Evolutionary conservation across 2,329 filamentous ascomycete genomes (phyloP).

Genomic region (Orbilia brochopaga): DNA sequence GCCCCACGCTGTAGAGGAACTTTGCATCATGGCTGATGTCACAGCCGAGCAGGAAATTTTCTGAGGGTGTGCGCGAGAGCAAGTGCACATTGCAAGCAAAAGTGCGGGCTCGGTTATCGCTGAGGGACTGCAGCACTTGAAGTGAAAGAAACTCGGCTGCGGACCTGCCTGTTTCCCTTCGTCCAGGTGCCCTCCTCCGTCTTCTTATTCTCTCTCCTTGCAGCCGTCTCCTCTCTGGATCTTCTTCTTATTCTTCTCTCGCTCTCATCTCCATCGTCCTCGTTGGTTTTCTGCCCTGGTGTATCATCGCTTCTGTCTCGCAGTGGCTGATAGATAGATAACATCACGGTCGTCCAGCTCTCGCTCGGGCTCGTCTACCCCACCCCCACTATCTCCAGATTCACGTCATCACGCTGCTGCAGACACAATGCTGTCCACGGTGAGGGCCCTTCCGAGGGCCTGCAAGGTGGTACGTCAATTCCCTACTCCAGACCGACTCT

Average conservation of each 20-base stretch:
- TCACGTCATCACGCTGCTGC: slow-evolving; percentile 18
- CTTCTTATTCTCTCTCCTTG: slow-evolving; percentile 33
- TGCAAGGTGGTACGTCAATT: slow-evolving; percentile 54
- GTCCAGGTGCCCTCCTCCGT: slow-evolving; percentile 55
- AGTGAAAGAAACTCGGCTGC: slow-evolving; percentile 34
- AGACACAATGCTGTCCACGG: slow-evolving; percentile 54
- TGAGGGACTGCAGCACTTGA: neutral
- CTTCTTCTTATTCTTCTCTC: slow-evolving; percentile 34
- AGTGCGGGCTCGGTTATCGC: slow-evolving; percentile 31
- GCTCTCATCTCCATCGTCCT: slow-evolving; percentile 47
- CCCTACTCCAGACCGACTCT: neutral
- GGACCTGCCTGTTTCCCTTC: slow-evolving; percentile 57
- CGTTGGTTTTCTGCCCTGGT: slow-evolving; percentile 52
- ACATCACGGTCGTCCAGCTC: slow-evolving; percentile 10
- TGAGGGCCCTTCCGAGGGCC: slow-evolving; percentile 54
- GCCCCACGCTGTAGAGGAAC: neutral
- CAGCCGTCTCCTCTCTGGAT: slow-evolving; percentile 57
- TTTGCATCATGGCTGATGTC: slow-evolving; percentile 45
- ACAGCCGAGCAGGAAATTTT: slow-evolving; percentile 18
- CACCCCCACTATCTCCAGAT: slow-evolving; percentile 31
- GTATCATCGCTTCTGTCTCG: slow-evolving; percentile 56
- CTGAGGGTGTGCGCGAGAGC: slow-evolving; percentile 1
- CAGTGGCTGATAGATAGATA: slow-evolving; percentile 45
- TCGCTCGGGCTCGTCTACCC: slow-evolving; percentile 18
- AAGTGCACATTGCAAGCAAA: slow-evolving; percentile 4